Conservation (phyloP, 768 basidiomycete species). For the Lactarius sp. region DNA sequence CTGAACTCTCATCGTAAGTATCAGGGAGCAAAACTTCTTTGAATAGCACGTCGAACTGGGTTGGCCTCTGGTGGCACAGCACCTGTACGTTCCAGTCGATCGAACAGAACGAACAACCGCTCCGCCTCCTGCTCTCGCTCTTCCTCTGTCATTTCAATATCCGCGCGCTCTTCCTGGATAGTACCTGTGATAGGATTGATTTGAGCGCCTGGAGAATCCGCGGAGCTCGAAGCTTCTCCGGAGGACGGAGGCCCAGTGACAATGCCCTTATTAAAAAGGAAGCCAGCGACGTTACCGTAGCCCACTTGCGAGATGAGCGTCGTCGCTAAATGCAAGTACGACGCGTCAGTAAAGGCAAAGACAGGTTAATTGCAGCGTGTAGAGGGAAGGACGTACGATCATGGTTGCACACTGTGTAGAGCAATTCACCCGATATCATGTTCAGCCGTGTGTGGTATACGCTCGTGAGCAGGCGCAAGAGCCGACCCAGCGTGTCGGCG, state of each 20-base stretch:
- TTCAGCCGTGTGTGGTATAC: constrained; percentile 72
- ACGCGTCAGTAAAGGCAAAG: neutral
- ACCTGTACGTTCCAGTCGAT: constrained; percentile 76
- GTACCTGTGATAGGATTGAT: constrained; percentile 91
- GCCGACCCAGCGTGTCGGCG: constrained; percentile 68
- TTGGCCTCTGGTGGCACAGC: constrained; percentile 60
- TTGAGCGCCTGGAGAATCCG: constrained; percentile 37
- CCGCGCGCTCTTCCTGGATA: constrained; percentile 37
- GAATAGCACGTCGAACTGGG: constrained; percentile 67
- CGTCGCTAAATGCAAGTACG: constrained; percentile 41
- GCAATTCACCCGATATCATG: constrained; percentile 77
- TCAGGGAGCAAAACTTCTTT: constrained; percentile 38
- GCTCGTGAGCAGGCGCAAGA: constrained; percentile 69
- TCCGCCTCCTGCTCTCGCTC: constrained; percentile 95
- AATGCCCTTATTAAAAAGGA: constrained; percentile 89
- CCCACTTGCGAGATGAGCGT: constrained; percentile 75
- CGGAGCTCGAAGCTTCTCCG: constrained; percentile 30
- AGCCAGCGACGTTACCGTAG: constrained; percentile 94
- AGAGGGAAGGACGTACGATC: constrained; percentile 45
- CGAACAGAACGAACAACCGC: constrained; percentile 86
- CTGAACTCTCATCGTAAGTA: neutral
- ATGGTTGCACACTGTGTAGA: constrained; percentile 77
- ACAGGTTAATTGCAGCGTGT: neutral
- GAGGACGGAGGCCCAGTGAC: constrained; percentile 49
- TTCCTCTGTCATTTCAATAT: constrained; percentile 79